These are phyloP conservation scores for Plectosphaerella cucumerina DNA, from an alignment of 2,329 filamentous ascomycete genomes.

Conservation along the genomic window DNA sequence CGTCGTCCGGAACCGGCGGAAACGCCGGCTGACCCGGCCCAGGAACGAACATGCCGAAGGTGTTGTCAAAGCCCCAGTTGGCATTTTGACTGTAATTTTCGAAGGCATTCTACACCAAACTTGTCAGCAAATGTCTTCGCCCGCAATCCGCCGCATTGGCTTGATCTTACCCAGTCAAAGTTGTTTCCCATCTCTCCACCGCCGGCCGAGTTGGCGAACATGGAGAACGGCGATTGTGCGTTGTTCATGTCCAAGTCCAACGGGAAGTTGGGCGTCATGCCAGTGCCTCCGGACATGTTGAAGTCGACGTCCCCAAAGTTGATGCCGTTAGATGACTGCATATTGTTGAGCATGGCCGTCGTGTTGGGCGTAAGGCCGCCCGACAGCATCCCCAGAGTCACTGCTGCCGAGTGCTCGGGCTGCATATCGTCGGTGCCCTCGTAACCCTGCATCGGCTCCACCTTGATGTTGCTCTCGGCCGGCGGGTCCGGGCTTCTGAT, in stretches of 20 bases:
- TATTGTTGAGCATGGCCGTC: constrained; percentile 18
- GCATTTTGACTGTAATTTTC: constrained; percentile 55
- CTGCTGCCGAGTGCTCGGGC: constrained; percentile 34
- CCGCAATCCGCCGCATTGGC: not conserved
- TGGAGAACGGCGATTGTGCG: constrained; percentile 44
- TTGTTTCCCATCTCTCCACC: constrained; percentile 39
- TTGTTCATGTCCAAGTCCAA: constrained; percentile 28
- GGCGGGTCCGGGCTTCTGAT: constrained; percentile 48
- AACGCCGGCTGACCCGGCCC: constrained; percentile 9
- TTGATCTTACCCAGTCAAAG: constrained; percentile 53
- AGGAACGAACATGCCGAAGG: constrained; percentile 43
- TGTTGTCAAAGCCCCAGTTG: constrained; percentile 47
- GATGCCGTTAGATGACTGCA: constrained; percentile 29
- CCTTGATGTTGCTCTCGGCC: not conserved
- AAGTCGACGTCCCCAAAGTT: constrained; percentile 43
- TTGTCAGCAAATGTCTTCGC: constrained; percentile 19
- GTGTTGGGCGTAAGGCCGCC: constrained; percentile 28
- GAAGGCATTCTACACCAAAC: constrained; percentile 42
- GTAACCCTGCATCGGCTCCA: constrained; percentile 7
- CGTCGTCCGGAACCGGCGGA: constrained; percentile 9
- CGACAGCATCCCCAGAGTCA: constrained; percentile 38
- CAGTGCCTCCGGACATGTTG: constrained; percentile 24
- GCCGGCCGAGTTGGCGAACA: constrained; percentile 41
- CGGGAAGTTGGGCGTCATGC: constrained; percentile 32
- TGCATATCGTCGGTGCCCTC: constrained; percentile 13